Conservation (phyloP, 2,329 filamentous ascomycete species). For the Alternaria hordeiaustralica region DNA sequence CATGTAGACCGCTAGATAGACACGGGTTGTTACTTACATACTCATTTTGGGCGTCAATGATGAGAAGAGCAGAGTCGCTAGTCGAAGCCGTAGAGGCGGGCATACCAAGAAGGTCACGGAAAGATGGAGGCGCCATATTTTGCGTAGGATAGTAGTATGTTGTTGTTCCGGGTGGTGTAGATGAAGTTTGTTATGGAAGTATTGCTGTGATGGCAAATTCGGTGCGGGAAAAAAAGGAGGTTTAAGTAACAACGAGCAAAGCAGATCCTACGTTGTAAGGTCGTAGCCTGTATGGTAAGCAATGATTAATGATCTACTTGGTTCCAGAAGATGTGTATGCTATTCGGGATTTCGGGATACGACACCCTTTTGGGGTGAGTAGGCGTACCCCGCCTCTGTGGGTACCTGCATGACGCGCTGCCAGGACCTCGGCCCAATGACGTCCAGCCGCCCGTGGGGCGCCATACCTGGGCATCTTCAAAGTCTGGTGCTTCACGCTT, state of each 20-base stretch:
- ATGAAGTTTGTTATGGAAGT: neutral
- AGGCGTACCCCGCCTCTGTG: conserved; percentile 1
- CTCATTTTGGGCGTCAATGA: conserved; percentile 16
- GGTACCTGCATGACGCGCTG: conserved; percentile 7
- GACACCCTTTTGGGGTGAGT: neutral
- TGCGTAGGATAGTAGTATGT: neutral
- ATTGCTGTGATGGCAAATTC: neutral
- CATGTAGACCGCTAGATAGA: conserved; percentile 59
- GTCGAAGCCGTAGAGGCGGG: conserved; percentile 63
- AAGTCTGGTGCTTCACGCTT: neutral
- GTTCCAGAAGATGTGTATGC: neutral
- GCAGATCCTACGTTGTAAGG: neutral
- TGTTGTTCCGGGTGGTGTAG: neutral
- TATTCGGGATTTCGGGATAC: neutral
- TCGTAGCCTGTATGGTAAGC: neutral
- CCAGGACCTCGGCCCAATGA: neutral
- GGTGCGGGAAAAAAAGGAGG: neutral
- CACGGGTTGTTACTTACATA: conserved; percentile 55
- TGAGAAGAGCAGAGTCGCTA: conserved; percentile 55
- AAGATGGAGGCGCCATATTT: conserved; percentile 30
- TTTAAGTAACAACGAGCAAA: neutral
- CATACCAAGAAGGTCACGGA: conserved; percentile 63
- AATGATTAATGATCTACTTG: neutral
- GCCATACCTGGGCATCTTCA: neutral
- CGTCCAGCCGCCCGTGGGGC: neutral